Base-by-base conservation (phyloP, 306 rosid genomes). In the Medicago ruthenica region DNA sequence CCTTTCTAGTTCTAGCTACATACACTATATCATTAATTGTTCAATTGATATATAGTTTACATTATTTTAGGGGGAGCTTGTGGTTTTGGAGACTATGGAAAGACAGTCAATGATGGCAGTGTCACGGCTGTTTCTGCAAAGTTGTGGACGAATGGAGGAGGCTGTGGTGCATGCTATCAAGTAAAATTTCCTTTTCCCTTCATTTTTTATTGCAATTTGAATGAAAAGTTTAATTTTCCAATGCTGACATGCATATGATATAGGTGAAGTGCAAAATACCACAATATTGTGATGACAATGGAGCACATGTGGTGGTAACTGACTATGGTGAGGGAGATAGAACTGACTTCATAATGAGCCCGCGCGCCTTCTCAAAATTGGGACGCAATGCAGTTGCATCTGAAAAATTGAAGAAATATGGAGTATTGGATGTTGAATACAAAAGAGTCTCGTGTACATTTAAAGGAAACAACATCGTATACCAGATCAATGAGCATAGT, bases 101-200 rank as follows among this genome's bases (percentile, higher is more conserved):
- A 81, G 40, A 88, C 86, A 0, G 75, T 92, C 3, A 81, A 94
- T 44, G 87, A 84, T 68, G 98, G 96, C 57, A 82, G 34, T n/a
- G 98, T 94, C 0, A 34, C 96, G 40, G 95, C 88, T 2, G 96
- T 90, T 36, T 79, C 96, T 9, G 67, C 84, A 11, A 53, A 36
- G 64, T 86, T 94, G 21, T 94, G 82, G 67, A 87, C 44, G 70
- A 79, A 86, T 82, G 98, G 98, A 40, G 59, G 77, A 57, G 98
- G 92, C 1, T 94, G 97, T 67, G 98, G 98, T 74, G 85, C 89
- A 67, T 94, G 97, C 62, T 94, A 94, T 65, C 88, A 86, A 86
- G 98, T 90, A 64, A 13, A 60, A n/a, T n/a, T n/a, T n/a, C n/a
- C n/a, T 6, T 31, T 71, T 37, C 55, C 6, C 14, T 77, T 39